Base-by-base conservation (phyloP, 345 rosid genomes). In the Euphorbia pulcherrima region DNA sequence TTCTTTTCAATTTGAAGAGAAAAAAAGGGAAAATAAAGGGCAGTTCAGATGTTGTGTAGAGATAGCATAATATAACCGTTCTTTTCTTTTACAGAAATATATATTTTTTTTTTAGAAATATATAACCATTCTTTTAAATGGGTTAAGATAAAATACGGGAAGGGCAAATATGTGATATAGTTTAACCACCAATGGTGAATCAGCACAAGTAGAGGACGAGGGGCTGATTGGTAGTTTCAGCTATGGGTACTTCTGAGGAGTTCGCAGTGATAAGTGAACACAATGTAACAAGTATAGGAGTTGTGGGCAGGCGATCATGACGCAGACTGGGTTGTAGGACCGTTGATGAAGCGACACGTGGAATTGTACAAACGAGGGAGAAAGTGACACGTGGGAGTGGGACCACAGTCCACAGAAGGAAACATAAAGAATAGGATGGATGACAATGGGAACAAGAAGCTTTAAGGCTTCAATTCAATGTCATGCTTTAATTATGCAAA, bases 401-500 rank as follows among this genome's bases (percentile, higher is more conserved):
- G 78, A 55, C 89, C 89, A 75, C 77, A 24, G 3, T 30, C 48
- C 74, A 24, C 75, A 72, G 62, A 75, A 66, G 57, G 72, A 64
- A 71, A 75, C 77, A 79, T 70, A 77, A 80, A 69, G 74, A 33
- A 33, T 33, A 6, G 44, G 7, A 39, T 78, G 58, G 21, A 18
- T 29, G n/a, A n/a, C n/a, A n/a, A n/a, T n/a, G 17, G 11, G 7
- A 65, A 65, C 60, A 66, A 67, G 74, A 66, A 67, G 74, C 67
- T 78, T 67, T 68, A 33, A n/a, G 78, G 83, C 73, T 76, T 78
- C 62, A 33, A 68, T 76, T 78, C 62, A 33, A 68, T 84, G 85
- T 83, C 84, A 84, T 80, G 85, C 84, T 75, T 81, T 79, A 81
- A 87, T 63, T 79, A 60, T 71, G 81, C 81, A 78, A 76, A 65